These are phyloP conservation scores for Drechslerella coelobrocha DNA, from an alignment of 2,329 filamentous ascomycete genomes.

Conservation along the genomic window DNA sequence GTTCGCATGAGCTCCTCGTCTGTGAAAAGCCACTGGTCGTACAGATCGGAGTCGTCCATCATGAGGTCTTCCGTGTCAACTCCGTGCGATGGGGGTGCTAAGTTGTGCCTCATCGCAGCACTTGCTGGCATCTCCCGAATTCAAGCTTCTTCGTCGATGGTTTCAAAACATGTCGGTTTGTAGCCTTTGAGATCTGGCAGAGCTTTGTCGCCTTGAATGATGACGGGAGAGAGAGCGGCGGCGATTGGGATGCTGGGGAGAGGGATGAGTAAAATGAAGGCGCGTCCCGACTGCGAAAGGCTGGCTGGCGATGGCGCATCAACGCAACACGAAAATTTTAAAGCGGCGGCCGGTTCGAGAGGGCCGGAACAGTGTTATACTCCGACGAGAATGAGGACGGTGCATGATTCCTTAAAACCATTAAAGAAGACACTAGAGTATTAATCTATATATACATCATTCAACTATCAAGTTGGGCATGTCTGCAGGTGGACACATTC, in stretches of 20 bases:
- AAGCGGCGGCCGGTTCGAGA: background rate
- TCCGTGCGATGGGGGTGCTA: constrained; percentile 33
- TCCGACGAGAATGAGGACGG: background rate
- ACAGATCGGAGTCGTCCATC: constrained; percentile 43
- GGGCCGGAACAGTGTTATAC: background rate
- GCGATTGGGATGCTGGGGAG: constrained; percentile 53
- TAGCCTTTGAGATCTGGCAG: background rate
- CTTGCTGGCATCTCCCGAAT: constrained; percentile 46
- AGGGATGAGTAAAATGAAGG: constrained; percentile 51
- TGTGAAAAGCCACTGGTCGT: constrained; percentile 84
- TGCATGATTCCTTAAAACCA: background rate
- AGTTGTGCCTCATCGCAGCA: constrained; percentile 41
- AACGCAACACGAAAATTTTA: constrained; percentile 35
- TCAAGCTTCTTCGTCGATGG: constrained; percentile 16
- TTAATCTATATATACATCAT: constrained; percentile 31
- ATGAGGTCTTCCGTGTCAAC: constrained; percentile 33
- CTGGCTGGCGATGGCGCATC: constrained; percentile 26
- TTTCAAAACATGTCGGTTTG: constrained; percentile 36
- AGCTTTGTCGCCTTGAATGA: background rate
- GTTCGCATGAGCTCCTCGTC: constrained; percentile 80
- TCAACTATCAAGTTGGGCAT: constrained; percentile 11
- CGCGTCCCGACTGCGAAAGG: constrained; percentile 18
- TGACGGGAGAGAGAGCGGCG: constrained; percentile 49
- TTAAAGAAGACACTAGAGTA: background rate
- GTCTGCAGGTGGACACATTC: background rate